phyloP scores from a whole-genome alignment of 2,329 filamentous ascomycete species.

The Arachnomyces sp. region DNA sequence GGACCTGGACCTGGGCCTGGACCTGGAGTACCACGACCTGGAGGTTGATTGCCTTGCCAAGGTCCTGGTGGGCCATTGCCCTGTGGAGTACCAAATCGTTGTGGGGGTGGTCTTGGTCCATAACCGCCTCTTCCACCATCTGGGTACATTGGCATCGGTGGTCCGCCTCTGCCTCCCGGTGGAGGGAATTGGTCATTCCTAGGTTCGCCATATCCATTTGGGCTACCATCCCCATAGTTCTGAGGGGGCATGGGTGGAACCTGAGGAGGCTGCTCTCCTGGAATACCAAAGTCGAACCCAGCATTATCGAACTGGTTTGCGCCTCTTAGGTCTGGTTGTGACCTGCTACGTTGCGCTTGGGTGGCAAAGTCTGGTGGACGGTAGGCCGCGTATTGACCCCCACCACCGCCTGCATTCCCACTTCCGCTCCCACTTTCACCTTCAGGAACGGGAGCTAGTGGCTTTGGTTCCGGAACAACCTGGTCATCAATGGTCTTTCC shows the following conservation, averaged over 20 bases:
- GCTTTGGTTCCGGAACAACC: slow-evolving; percentile 26
- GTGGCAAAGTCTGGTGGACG: slow-evolving; percentile 24
- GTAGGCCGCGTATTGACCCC: slow-evolving; percentile 29
- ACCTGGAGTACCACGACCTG: slow-evolving; percentile 11
- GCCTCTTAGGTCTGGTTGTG: slow-evolving; percentile 39
- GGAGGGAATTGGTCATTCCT: slow-evolving; percentile 12
- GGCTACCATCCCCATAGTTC: slow-evolving; percentile 15
- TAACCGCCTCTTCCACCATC: slow-evolving; percentile 9
- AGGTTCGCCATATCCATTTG: slow-evolving; percentile 16
- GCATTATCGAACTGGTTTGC: slow-evolving; percentile 37
- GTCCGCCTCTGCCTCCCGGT: slow-evolving; percentile 9
- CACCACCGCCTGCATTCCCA: slow-evolving; percentile 12
- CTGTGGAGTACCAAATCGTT: slow-evolving; percentile 8
- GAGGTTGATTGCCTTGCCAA: slow-evolving; percentile 17
- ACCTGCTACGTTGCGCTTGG: slow-evolving; percentile 29
- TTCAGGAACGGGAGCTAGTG: slow-evolving; percentile 16
- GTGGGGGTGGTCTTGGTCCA: slow-evolving; percentile 4
- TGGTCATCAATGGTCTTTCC: slow-evolving; percentile 25
- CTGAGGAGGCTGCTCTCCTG: slow-evolving; percentile 19
- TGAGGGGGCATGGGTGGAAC: slow-evolving; percentile 11
- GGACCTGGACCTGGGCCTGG: slow-evolving; percentile 11
- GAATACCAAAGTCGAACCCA: slow-evolving; percentile 66
- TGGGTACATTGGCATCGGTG: slow-evolving; percentile 8
- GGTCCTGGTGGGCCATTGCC: slow-evolving; percentile 16
- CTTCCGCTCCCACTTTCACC: neutral